Base-by-base conservation (phyloP, 768 basidiomycete genomes). In the Rhodotorula sphaerocarpa region DNA sequence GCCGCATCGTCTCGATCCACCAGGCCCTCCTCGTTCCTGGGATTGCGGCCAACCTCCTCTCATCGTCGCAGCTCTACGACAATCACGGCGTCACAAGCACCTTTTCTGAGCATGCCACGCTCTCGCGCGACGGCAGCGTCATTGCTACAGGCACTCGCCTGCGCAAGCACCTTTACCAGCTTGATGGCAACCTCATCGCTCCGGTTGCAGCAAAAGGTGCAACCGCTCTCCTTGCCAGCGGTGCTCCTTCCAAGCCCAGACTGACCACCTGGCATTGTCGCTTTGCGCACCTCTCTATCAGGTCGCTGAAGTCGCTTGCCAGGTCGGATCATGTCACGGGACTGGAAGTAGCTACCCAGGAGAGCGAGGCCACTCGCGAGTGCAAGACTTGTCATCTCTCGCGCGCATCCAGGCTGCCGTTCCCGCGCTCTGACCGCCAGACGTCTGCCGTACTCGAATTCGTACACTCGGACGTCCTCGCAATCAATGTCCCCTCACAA, bases 381-480 rank as follows among this genome's bases (percentile, higher is more conserved):
- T 58, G 48, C 57, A 50, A 58, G 14, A 33, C 28, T 36, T 58
- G 57, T 46, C 57, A 58, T n/a, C 5, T 58, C 18, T 41, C 57
- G 16, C 47, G 28, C 23, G 27, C 47, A 14, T 47, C 47, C 15
- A 34, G 48, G 2, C 34, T 51, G 7, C 50, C 36, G 30, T 50
- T 50, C 23, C 31, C 30, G 33, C 20, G 12, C 33, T 50, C 46
- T 3, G 34, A 34, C 1, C 12, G 46, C n/a, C 9, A 33, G 25
- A 23, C 55, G 7, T 3, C 44, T 10, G 3, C 3, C 11, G 44
- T 5, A 1, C 57, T 58, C 34, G 36, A 58, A 6, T 50, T 59
- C n/a, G 42, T 51, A 2, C 50, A 50, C 48, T 51, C 41, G 6
- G 41, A 51, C 31, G 25, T 59, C 31, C 48, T 59, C 41, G 15